These are phyloP conservation scores for Daldinia loculata DNA, from an alignment of 495 filamentous ascomycete species.

Conservation along the genomic window DNA sequence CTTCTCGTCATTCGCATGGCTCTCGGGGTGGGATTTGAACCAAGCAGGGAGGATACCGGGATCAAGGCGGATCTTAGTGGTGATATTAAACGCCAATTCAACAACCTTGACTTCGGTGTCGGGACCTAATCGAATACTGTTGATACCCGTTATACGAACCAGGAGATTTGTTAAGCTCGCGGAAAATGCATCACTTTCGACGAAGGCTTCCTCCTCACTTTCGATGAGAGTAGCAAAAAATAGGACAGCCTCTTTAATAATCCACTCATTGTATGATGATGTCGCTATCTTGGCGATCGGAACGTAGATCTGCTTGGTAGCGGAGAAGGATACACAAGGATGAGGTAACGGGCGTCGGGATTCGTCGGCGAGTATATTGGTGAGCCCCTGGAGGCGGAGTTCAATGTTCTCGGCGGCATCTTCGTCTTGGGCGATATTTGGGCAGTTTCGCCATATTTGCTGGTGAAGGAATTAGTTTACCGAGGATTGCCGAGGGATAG, in stretches of 20 bases:
- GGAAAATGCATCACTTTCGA: conserved; percentile 84
- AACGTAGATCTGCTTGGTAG: conserved; percentile 85
- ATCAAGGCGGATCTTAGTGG: conserved; percentile 91
- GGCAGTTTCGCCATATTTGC: conserved; percentile 81
- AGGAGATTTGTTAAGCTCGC: conserved; percentile 83
- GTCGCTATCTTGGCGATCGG: conserved; percentile 86
- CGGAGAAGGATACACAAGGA: conserved; percentile 84
- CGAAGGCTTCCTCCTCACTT: conserved; percentile 92
- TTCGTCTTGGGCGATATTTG: conserved; percentile 60
- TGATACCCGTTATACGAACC: conserved; percentile 68
- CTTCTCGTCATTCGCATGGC: conserved; percentile 52
- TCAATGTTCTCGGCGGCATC: conserved; percentile 64
- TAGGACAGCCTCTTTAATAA: conserved; percentile 81
- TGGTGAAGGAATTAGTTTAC: conserved; percentile 47
- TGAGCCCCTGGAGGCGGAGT: conserved; percentile 68
- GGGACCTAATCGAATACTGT: conserved; percentile 66
- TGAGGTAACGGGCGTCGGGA: conserved; percentile 85
- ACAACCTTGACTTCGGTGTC: conserved; percentile 86
- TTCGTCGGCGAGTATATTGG: conserved; percentile 85
- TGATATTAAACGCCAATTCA: conserved; percentile 90
- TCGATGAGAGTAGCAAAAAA: conserved; percentile 92
- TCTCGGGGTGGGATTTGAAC: conserved; percentile 69
- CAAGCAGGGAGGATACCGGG: conserved; percentile 85
- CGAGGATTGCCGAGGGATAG: neutral
- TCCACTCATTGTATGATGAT: conserved; percentile 76